Percentiles rank a stretch among this genome's conserved stretches.
Conservation (phyloP, 257 asterid species). For the Ilex asprella region DNA sequence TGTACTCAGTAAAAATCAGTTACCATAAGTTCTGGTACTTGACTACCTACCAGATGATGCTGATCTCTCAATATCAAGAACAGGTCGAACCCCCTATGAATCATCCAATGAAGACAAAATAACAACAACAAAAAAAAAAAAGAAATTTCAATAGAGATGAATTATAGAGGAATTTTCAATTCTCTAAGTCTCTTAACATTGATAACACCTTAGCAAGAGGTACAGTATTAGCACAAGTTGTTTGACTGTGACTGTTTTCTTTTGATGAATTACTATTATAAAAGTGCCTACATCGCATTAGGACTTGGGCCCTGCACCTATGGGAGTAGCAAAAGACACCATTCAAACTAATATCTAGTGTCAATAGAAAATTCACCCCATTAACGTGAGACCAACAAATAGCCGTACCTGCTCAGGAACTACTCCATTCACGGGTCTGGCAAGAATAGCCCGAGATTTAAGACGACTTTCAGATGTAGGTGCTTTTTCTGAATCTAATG, state of each 20-base stretch:
- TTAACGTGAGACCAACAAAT: not conserved
- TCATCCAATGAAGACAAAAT: conserved; percentile 22
- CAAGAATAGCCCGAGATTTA: conserved; percentile 57
- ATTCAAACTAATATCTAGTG: not conserved
- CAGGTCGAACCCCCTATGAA: conserved; percentile 52
- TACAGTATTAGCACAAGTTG: not conserved
- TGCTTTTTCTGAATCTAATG: conserved; percentile 53
- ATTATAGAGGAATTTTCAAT: not conserved
- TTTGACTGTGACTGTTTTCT: no score
- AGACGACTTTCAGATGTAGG: conserved; percentile 50
- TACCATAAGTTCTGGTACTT: no score
- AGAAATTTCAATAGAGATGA: not conserved
- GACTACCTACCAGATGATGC: conserved; percentile 38
- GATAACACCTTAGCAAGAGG: not conserved
- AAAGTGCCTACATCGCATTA: no score
- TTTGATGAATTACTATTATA: no score
- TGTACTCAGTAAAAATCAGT: conserved; percentile 1
- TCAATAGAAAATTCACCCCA: not conserved
- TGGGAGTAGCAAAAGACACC: not conserved
- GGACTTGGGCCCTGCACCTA: not conserved
- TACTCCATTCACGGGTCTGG: conserved; percentile 72
- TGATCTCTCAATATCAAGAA: conserved; percentile 54
- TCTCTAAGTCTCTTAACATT: not conserved
- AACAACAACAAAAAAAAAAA: conserved; percentile 6
- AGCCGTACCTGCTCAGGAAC: conserved; percentile 69